phyloP scores from a whole-genome alignment of 140 eudicot species.

The Erigeron philadelphicus region DNA sequence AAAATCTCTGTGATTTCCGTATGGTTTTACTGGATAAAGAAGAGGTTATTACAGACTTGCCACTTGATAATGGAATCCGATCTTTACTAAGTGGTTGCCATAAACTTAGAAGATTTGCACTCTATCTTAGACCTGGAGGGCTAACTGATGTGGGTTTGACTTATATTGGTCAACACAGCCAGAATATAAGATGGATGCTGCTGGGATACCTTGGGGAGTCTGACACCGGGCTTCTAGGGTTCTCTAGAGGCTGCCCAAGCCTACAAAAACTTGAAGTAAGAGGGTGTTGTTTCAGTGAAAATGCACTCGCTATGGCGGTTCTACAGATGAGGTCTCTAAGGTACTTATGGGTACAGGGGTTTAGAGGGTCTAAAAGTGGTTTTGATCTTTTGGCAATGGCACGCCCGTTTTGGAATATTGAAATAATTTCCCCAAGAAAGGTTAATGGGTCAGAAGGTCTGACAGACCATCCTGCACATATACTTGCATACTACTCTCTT shows the following conservation, averaged over 20 bases:
- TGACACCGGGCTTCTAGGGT: constrained; percentile 66
- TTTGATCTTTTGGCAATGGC: constrained; percentile 62
- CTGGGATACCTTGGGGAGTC: constrained; percentile 81
- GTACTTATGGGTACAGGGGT: constrained; percentile 97
- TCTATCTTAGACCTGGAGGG: constrained; percentile 86
- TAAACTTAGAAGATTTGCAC: constrained; percentile 66
- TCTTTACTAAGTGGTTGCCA: constrained; percentile 75
- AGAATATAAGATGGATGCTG: constrained; percentile 80
- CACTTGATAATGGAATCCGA: constrained; percentile 81
- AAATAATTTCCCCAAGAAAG: constrained; percentile 68
- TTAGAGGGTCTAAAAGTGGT: constrained; percentile 43
- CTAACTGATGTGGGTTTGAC: constrained; percentile 71
- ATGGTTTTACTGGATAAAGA: constrained; percentile 75
- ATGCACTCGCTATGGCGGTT: constrained; percentile 67
- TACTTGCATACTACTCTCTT: constrained; percentile 85
- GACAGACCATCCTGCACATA: constrained; percentile 71
- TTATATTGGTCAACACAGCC: constrained; percentile 65
- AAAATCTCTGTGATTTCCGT: constrained; percentile 72
- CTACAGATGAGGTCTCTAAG: constrained; percentile 54
- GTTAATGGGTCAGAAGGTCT: constrained; percentile 37
- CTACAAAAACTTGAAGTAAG: constrained; percentile 72
- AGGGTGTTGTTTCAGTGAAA: constrained; percentile 78
- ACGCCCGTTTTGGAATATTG: constrained; percentile 85
- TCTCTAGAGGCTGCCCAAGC: constrained; percentile 83
- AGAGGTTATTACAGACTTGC: constrained; percentile 63